Evolutionary conservation across 164 flowering plant species (phyloP).

Genomic region (Malania oleifera): DNA sequence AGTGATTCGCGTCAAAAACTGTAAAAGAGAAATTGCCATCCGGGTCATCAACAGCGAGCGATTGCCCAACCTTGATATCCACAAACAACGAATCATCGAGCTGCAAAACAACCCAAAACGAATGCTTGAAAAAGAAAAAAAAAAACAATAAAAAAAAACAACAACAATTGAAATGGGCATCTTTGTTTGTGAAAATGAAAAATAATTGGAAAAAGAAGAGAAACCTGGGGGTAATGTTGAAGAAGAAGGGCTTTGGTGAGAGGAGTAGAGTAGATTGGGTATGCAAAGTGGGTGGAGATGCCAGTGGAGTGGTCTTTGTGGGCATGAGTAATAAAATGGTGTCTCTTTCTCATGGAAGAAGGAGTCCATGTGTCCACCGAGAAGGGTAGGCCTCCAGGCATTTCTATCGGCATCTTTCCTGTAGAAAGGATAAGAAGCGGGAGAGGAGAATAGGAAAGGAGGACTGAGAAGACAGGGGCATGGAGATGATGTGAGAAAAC

Average conservation of each 20-base stretch:
- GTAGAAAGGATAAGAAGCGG: too few species aligned
- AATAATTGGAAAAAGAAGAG: too few species aligned
- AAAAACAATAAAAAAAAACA: too few species aligned
- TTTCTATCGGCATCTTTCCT: background rate
- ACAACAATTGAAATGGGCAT: too few species aligned
- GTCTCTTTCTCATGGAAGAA: background rate
- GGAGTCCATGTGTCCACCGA: background rate
- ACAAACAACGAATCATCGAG: background rate
- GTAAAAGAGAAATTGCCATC: background rate
- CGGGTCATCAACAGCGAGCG: background rate
- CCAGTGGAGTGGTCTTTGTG: background rate
- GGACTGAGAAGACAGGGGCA: too few species aligned
- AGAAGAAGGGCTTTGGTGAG: background rate
- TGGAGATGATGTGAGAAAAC: too few species aligned
- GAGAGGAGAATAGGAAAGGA: too few species aligned
- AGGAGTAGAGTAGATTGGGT: background rate
- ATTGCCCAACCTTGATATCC: background rate
- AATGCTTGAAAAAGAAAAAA: background rate
- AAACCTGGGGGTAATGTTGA: background rate
- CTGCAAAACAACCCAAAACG: background rate
- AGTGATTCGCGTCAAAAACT: background rate
- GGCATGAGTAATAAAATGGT: background rate
- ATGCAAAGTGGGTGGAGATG: background rate
- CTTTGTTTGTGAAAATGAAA: too few species aligned
- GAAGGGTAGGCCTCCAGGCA: background rate